Percentiles rank a stretch among this genome's conserved stretches.
Evolutionary conservation across 2,329 filamentous ascomycete genomes (phyloP).

Genomic region (Fusarium camptoceras): DNA sequence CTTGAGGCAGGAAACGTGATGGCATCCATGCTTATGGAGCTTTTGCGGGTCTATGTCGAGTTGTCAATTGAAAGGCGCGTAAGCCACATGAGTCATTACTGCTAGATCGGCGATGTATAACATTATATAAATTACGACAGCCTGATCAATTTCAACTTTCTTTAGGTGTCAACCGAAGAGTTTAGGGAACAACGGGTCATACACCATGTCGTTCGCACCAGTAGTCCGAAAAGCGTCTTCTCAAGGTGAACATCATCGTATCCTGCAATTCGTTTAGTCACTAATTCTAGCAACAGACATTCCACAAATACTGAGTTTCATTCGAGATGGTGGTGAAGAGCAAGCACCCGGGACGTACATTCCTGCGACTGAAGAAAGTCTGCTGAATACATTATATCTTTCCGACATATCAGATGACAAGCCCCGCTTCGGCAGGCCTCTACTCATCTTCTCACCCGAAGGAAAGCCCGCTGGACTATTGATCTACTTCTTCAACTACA

Average conservation of each 20-base stretch:
- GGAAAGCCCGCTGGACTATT: not conserved
- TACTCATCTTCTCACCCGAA: conserved; percentile 1
- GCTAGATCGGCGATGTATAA: not conserved
- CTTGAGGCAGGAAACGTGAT: not conserved
- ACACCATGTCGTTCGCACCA: not conserved
- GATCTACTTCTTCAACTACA: conserved; percentile 16
- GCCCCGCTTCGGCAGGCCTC: not conserved
- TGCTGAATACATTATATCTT: not conserved
- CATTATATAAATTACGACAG: too few relatives aligned
- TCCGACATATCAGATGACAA: not conserved
- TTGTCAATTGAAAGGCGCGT: not conserved
- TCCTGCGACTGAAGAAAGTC: not conserved
- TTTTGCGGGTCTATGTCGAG: not conserved
- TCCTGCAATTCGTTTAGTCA: not conserved
- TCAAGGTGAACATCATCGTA: not conserved
- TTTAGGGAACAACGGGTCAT: accelerated
- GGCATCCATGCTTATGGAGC: not conserved
- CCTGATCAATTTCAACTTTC: accelerated
- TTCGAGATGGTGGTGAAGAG: not conserved
- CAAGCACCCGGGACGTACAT: not conserved
- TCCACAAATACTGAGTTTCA: not conserved
- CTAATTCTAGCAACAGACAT: not conserved
- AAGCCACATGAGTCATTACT: not conserved
- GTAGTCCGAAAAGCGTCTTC: not conserved
- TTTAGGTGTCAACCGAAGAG: too few relatives aligned